Evolutionary conservation across 768 basidiomycete genomes (phyloP), one percentile per base, ranked within the genome.

Genomic region (Tulasnella sp.): DNA sequence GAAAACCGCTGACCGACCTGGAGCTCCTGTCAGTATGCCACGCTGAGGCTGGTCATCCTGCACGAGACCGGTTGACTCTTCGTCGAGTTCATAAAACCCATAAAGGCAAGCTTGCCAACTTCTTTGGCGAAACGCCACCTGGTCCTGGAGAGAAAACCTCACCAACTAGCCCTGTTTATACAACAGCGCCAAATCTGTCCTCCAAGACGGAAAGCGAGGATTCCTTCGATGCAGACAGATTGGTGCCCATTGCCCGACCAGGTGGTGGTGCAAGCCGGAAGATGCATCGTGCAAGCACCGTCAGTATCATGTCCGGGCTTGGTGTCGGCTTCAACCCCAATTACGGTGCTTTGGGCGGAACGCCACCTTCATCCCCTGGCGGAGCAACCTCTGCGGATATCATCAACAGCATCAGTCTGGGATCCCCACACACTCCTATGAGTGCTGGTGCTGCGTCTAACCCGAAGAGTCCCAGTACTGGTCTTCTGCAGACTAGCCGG

Each of bases 291-390:
- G 95, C 95, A 1, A 93, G 90, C 60, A 86, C 89, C 0, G 78
- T 96, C 62, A 93, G 90, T 64, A 77, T 99, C 56, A 80, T 99
- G 62, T 91, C 86, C 47, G 90, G 89, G 0, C 75, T 99, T 7
- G 92, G 93, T 22, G 45, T 28, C 33, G 37, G 34, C 12, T 29
- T 40, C 8, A 28, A 22, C 19, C 42, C 34, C 33, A 19, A n/a
- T 12, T 10, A 42, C 40, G 20, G n/a, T n/a, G 90, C 91, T 1
- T 76, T 72, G n/a, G 75, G 86, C 57, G 80, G 81, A 0, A 82
- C 87, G 61, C 53, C 60, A 4, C 50, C 53, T 59, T 60, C 22
- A 42, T 41, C 57, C 6, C 61, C 2, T 28, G 33, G 28, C 25
- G 44, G 48, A 13, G 55, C 32, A 45, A 55, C 27, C 15, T n/a